These are phyloP conservation scores for Cladosporium sp. DNA, from an alignment of 2,329 filamentous ascomycete species.

Conservation along the genomic window DNA sequence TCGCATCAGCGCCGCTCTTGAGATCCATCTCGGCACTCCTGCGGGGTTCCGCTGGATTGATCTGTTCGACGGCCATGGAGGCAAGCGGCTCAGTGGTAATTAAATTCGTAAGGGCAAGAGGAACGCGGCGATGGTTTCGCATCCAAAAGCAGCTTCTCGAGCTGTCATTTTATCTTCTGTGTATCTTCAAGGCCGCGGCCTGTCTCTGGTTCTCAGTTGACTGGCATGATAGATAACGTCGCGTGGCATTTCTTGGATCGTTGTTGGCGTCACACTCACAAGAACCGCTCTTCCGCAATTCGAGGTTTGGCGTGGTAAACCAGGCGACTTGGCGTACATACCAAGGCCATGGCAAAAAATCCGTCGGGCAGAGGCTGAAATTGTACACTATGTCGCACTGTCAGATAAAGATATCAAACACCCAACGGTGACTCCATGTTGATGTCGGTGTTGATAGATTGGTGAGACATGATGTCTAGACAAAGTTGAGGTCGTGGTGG, in stretches of 20 bases:
- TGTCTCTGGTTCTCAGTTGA: not conserved
- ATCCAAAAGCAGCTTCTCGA: not conserved
- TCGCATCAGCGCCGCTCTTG: not conserved
- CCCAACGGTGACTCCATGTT: not conserved
- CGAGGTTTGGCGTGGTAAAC: constrained; percentile 8
- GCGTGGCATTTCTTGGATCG: constrained; percentile 2
- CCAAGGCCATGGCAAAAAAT: constrained; percentile 5
- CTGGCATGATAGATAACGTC: constrained; percentile 7
- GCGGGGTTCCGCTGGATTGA: not conserved
- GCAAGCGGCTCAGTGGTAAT: no score
- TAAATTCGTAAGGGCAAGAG: not conserved
- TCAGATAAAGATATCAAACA: no score
- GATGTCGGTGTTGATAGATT: not conserved
- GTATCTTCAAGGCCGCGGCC: not conserved
- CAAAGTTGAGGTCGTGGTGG: not conserved
- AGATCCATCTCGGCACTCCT: not conserved
- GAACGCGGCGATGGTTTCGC: not conserved
- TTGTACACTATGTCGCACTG: no score
- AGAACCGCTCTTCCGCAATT: constrained; percentile 4
- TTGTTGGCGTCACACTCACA: not conserved
- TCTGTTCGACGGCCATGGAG: constrained; percentile 11
- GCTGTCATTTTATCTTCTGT: constrained; percentile 2
- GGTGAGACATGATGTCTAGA: not conserved
- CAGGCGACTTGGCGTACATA: constrained; percentile 7
- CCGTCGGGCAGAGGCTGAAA: not conserved